Base-by-base conservation (phyloP, 148 eudicot species). In the Chenopodium suecicum region DNA sequence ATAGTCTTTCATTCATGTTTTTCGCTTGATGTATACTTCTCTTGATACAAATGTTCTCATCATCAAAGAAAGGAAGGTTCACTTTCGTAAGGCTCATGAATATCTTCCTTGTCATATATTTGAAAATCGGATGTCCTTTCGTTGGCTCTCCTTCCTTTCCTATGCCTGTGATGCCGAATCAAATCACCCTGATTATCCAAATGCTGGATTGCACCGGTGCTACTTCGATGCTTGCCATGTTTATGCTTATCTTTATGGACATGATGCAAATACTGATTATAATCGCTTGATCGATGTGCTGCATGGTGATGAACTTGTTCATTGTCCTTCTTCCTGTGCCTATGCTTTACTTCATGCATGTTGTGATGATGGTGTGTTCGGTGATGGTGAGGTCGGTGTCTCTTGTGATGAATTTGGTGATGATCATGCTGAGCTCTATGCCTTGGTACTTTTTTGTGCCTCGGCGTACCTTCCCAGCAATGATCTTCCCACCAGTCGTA, bases 401-500 rank as follows among this genome's bases (percentile, higher is more conserved):
- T 88, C 79, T 81, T 83, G 54, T 54, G 72, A 81, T 79, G 90
- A 29, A 65, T 9, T 56, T 64, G 83, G 27, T 84, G 71, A 69
- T 76, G 84, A 60, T 81, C 77, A 34, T 80, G 77, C 70, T 85
- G 84, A 71, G 70, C 58, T 22, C 80, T 44, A 72, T 89, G 86
- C 79, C 81, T 89, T 81, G 48, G 60, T 19, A 17, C 60, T 37
- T 77, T 44, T 17, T 73, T 77, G 67, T 52, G 50, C 65, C 74
- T 83, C 22, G 27, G 84, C 64, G 83, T 87, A 64, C 70, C 85
- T 73, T 79, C 83, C 88, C 79, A 87, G 80, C 87, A 87, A 44
- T 89, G 91, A 85, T 88, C 93, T 77, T 93, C 99, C 94, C 93
- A 92, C 97, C 99, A 95, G 87, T 95, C 99, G 75, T 91, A 89